phyloP scores from a whole-genome alignment of 768 basidiomycete genomes.

The Termitomyces sp. region DNA sequence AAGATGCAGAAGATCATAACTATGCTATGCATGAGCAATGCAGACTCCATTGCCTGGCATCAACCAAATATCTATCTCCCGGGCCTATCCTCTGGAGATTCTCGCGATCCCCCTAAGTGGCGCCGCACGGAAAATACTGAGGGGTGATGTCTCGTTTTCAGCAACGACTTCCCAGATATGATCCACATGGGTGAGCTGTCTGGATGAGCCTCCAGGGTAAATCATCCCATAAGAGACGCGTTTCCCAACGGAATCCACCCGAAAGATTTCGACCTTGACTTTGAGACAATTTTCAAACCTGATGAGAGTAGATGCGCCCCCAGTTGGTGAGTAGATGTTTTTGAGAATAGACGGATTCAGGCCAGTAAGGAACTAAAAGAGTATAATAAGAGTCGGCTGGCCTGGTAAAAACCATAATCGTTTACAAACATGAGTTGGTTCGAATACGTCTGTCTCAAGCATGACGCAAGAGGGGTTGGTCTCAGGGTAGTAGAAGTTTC shows the following conservation, averaged over 20 bases:
- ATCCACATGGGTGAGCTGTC: constrained; percentile 6
- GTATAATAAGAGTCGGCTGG: neutral
- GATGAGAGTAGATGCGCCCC: constrained; percentile 3
- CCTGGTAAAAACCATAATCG: neutral
- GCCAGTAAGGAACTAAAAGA: neutral
- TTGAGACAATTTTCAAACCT: constrained; percentile 11
- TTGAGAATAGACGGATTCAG: neutral
- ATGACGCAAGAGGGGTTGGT: neutral
- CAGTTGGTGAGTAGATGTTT: neutral
- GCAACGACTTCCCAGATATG: constrained; percentile 5
- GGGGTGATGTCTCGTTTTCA: neutral
- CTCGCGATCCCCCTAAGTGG: neutral
- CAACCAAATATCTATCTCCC: neutral
- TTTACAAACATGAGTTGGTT: neutral
- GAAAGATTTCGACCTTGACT: constrained; percentile 3
- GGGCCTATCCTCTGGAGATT: neutral
- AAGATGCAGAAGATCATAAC: neutral
- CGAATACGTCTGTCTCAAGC: neutral
- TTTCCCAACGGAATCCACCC: constrained; percentile 1
- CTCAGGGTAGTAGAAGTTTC: constrained; percentile 1
- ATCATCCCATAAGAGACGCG: neutral
- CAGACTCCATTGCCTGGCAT: neutral
- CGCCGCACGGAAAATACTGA: constrained; percentile 3
- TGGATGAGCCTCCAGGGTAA: neutral
- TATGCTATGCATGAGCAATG: neutral